Base-by-base conservation (phyloP, 257 asterid genomes). In the Rauvolfia tetraphylla region DNA sequence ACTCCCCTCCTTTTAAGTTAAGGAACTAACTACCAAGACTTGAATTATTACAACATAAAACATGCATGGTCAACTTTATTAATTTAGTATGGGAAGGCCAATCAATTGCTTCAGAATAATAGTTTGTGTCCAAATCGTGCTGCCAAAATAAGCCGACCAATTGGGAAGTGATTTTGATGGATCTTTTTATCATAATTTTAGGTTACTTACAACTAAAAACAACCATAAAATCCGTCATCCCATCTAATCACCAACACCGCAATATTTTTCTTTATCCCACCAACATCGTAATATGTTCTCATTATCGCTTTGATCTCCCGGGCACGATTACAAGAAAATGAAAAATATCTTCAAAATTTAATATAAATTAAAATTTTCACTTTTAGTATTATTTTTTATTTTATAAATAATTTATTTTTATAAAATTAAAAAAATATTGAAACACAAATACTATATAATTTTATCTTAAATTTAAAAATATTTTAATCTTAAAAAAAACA, bases 61-160 rank as follows among this genome's bases (percentile, higher is more conserved):
- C 83, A 73, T 74, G 82, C 83, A 73, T 74, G 82, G 86, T 83
- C 84, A 83, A 82, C 78, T 29, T 80, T 83, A 63, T 74, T 74
- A 67, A 73, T 68, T 49, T 76, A 58, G 22, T 75, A 25, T 42
- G 18, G 59, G 46, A 17, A 66, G 38, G 63, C 74, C 48, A 72
- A 58, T 81, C 56, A 58, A 51, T 53, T 75, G 61, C 49, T 75
- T 80, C 71, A 56, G 58, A 79, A 67, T 42, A 82, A 54, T 77
- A 79, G 42, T 76, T 71, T 25, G 48, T 75, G 84, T 81, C 87
- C 48, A 36, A 75, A 80, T 81, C 88, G 79, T 76, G 82, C 31
- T 54, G 68, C 79, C 76, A 83, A 81, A 33, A 79, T 75, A 68
- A 82, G 88, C 92, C 92, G 90, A 79, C 91, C 88, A 80, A 58